A percentile compares a stretch with the other conserved stretches of the same genome.
These are phyloP conservation scores for Rubia yunnanensis DNA, from an alignment of 257 asterid species.

Conservation along the genomic window DNA sequence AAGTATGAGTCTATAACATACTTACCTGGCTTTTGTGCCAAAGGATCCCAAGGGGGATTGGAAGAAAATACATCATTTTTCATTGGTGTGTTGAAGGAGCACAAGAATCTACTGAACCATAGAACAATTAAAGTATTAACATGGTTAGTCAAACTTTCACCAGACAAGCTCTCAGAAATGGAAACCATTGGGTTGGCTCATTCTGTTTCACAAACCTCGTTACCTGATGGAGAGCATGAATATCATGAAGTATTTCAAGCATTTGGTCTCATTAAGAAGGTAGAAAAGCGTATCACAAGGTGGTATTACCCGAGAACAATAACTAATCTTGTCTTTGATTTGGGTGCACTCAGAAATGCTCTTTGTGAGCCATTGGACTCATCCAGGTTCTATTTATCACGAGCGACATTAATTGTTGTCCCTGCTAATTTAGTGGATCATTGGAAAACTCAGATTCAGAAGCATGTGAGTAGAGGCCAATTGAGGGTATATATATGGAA, in stretches of 20 bases:
- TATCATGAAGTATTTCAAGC: slow-evolving; percentile 76
- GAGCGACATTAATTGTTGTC: slow-evolving; percentile 84
- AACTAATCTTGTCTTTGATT: slow-evolving; percentile 65
- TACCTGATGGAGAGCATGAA: slow-evolving; percentile 43
- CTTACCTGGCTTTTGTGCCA: slow-evolving; percentile 70
- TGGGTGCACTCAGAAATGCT: slow-evolving; percentile 81
- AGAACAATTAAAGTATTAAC: slow-evolving; percentile 71
- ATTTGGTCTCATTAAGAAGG: slow-evolving; percentile 73
- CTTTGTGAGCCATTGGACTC: slow-evolving; percentile 83
- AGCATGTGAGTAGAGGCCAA: slow-evolving; percentile 76
- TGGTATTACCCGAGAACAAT: slow-evolving; percentile 83
- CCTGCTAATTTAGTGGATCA: slow-evolving; percentile 92
- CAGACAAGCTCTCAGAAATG: slow-evolving; percentile 66
- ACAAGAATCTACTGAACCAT: slow-evolving; percentile 41
- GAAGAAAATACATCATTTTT: slow-evolving; percentile 72
- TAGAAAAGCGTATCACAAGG: slow-evolving; percentile 47
- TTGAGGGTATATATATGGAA: slow-evolving; percentile 78
- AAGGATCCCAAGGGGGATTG: slow-evolving; percentile 59
- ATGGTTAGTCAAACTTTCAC: slow-evolving; percentile 87
- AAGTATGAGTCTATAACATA: slow-evolving; percentile 49
- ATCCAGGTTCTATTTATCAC: slow-evolving; percentile 60
- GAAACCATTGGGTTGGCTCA: slow-evolving; percentile 77
- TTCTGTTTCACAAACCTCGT: slow-evolving; percentile 52
- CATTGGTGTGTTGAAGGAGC: slow-evolving; percentile 65
- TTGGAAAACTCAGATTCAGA: slow-evolving; percentile 82